A percentile compares a stretch with the other conserved stretches of the same genome.
Evolutionary conservation across 23 red algal species (phyloP).

Genomic region (Agarophyton chilense): DNA sequence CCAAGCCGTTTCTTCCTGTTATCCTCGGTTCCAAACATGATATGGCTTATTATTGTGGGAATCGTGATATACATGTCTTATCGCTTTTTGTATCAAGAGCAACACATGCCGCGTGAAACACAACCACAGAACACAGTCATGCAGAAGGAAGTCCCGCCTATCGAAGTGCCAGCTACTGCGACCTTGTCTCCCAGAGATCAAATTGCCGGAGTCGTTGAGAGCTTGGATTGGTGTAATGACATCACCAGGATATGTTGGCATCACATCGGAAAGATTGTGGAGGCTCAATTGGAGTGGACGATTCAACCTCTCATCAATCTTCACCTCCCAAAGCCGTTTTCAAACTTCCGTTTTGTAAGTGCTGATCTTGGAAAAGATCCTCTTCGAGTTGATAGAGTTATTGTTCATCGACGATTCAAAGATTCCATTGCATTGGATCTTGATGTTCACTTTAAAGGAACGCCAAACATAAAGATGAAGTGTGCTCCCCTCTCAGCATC

Average conservation of each 20-base stretch:
- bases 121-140: background rate
- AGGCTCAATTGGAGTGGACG: constrained; percentile 46
- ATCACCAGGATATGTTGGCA: constrained; percentile 69
- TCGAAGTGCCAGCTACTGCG: constrained; percentile 29
- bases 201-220: constrained; percentile 53
- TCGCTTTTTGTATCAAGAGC: constrained; percentile 19
- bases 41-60: constrained; percentile 45
- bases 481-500: constrained; percentile 41
- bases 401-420: constrained; percentile 54
- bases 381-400: constrained; percentile 55
- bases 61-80: constrained; percentile 36
- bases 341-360: constrained; percentile 60
- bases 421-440: constrained; percentile 71
- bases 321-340: constrained; percentile 58
- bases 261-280: constrained; percentile 67
- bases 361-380: constrained; percentile 66
- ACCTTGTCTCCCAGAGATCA: constrained; percentile 54
- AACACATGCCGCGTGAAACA: background rate
- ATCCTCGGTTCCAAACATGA: constrained; percentile 11
- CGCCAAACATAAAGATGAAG: constrained; percentile 67
- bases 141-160: constrained; percentile 2
- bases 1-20: background rate
- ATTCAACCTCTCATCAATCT: constrained; percentile 67
- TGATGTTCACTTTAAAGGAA: constrained; percentile 55
- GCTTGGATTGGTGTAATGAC: constrained; percentile 72